phyloP scores from a whole-genome alignment of 306 rosid genomes.

The Macrotyloma uniflorum region DNA sequence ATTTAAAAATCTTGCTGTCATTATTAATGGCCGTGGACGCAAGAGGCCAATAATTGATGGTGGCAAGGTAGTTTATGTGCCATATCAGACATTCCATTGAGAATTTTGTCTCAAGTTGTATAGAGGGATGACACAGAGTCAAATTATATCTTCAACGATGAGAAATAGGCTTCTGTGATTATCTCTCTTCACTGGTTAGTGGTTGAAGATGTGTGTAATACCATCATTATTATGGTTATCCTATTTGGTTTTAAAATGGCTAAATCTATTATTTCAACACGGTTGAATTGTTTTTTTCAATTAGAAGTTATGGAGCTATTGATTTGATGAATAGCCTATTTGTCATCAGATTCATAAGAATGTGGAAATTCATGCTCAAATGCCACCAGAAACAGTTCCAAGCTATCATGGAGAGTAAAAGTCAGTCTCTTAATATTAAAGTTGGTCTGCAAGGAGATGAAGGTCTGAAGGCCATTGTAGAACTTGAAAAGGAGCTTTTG shows the following conservation, averaged over 20 bases:
- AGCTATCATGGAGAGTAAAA: constrained; percentile 90
- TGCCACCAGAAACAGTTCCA: constrained; percentile 96
- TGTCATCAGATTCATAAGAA: constrained; percentile 77
- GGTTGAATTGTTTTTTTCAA: constrained; percentile 27
- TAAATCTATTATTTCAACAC: constrained; percentile 9
- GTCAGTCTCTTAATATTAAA: constrained; percentile 68
- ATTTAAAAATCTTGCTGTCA: constrained; percentile 16
- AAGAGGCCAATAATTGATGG: constrained; percentile 2
- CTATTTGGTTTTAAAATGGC: constrained; percentile 8
- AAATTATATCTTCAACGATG: constrained; percentile 16
- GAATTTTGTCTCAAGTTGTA: constrained; percentile 12
- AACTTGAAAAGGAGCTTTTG: constrained; percentile 93
- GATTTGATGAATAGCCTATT: constrained; percentile 35
- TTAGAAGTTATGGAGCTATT: constrained; percentile 7
- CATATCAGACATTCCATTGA: constrained; percentile 5
- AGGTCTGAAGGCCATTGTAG: constrained; percentile 83
- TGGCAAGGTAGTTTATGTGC: background rate
- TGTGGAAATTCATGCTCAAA: constrained; percentile 93
- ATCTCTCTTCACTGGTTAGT: constrained; percentile 30
- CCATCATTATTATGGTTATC: constrained; percentile 1
- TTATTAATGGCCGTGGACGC: constrained; percentile 4
- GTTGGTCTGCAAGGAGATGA: constrained; percentile 66
- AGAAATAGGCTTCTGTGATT: constrained; percentile 29
- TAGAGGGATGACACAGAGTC: background rate
- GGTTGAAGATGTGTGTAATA: constrained; percentile 14